Base-by-base conservation (phyloP, 164 flowering plant species). In the Amborella trichopoda region DNA sequence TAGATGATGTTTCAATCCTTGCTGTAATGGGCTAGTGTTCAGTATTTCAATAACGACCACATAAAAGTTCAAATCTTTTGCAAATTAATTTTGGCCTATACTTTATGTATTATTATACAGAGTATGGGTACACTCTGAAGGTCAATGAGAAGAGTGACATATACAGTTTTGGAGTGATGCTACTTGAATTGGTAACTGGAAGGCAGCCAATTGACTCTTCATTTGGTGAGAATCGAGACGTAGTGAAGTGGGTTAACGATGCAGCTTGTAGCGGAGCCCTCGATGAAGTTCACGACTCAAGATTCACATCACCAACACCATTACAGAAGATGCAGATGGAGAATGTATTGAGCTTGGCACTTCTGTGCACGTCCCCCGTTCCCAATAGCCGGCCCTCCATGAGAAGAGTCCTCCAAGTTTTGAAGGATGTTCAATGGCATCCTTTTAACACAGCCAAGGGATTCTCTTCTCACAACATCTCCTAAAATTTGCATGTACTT, bases 331-430 rank as follows among this genome's bases (percentile, higher is more conserved):
- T n/a, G n/a, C 76, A 78, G 55, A 69, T 73, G 49, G 67, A 64
- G 65, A 75, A 43, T 53, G 73, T 83, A 21, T 30, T 86, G 62
- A 63, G 73, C 23, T 66, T 80, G 34, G 83, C 82, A 47, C 58
- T 78, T 25, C 70, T 58, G 2, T 83, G 94, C 46, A 83, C 83
- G 37, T 63, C 82, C 0, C 40, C 69, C 2, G 53, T 68, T 16
- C 95, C 95, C 13, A 24, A 53, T 25, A 71, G 61, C 65, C 61
- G 91, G 19, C 91, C 95, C 34, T 70, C 88, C 30, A 82, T 85
- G 89, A 63, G 81, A 54, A 72, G 47, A 53, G 91, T 82, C 0
- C 81, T 77, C 18, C 83, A 80, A 41, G 48, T 82, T 64, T 77
- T 85, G 20, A 70, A 65, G 41, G 73, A 58, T 24, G n/a, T n/a